Evolutionary conservation across 768 basidiomycete species (phyloP), one percentile per base, ranked within the genome.

Genomic region (Podaxis carcinomalis): DNA sequence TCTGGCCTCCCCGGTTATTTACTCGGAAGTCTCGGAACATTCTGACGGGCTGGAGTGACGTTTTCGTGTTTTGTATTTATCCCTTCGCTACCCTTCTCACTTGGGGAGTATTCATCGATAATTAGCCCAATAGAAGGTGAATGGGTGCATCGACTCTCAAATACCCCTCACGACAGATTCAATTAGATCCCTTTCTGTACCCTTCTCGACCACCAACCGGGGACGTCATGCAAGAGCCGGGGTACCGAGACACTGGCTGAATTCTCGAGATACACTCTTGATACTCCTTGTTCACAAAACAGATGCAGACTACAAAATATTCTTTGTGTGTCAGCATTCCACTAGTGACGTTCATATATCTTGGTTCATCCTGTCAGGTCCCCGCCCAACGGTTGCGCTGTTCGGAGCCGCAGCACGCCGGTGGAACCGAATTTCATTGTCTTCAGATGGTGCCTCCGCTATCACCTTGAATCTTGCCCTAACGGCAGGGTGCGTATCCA

Each of bases 21-120:
- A 57, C 5, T 57, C 57, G 57, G 57, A 39, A 39, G 3, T 47
- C 57, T 9, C 19, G 49, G 46, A 49, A 57, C n/a, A 21, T 57
- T 50, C 57, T 57, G 46, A 51, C 32, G 21, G 2, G 46, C 19
- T 57, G 32, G 49, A 37, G 57, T 37, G 47, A 37, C 25, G 5
- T 37, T 36, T 14, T 11, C 14, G 11, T 37, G 16, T 39, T 37
- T 49, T 11, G 36, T 50, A 25, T 35, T 11, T n/a, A 36, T 35
- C 28, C 32, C 52, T 27, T 36, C 51, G 9, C n/a, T 28, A 14
- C 36, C 14, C 25, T 54, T 36, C 52, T 54, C 25, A 36, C 36
- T 23, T 10, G 5, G 37, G 5, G 37, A 37, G 36, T 27, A 14
- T 44, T 44, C 6, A 36, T 23, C 36, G 21, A 54, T 21, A 37